Base-by-base conservation (phyloP, 352 stramenopile genomes). In the Phytophthora meadii region DNA sequence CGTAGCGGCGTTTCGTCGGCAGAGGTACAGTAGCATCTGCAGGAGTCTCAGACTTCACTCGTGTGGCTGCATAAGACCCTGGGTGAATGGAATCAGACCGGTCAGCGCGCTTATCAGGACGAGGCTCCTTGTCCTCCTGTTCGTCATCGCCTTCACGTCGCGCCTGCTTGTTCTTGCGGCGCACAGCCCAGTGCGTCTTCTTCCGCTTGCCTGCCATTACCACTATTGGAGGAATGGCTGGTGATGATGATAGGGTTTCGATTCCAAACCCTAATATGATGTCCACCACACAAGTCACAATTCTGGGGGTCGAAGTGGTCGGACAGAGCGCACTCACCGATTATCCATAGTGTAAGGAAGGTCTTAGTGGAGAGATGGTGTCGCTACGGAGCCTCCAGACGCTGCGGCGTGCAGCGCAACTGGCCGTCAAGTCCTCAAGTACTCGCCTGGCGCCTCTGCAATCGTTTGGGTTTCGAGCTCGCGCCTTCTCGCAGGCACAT, bases 151-250 rank as follows among this genome's bases (percentile, higher is more conserved):
- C 25, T 5, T 74, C 70, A 11, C 45, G 66, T 14, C 81, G 75
- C 55, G 78, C 73, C 62, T 90, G 74, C 63, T 93, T 93, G 57
- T 86, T 86, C 77, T 92, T 92, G 58, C 83, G 85, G 51, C 84
- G 84, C 60, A 79, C 83, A 2, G 76, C 69, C 83, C 84, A 94
- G 57, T 94, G 85, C 10, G 73, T 89, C 64, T 72, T 68, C 68
- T 89, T 89, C 24, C 82, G 80, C 82, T 94, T 92, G 40, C 78
- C 79, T 5, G 64, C 68, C 68, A 79, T n/a, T n/a, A n/a, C n/a
- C n/a, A n/a, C n/a, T n/a, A n/a, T 79, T 15, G 1, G 48, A 24
- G 2, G 24, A 70, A 55, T 67, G 54, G 53, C 48, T 74, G 65
- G 65, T 47, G 32, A 4, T 9, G 12, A n/a, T 44, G 27, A 22